These are phyloP conservation scores for Globisporangium mamillatum DNA, from an alignment of 352 stramenopile genomes.

Conservation along the genomic window DNA sequence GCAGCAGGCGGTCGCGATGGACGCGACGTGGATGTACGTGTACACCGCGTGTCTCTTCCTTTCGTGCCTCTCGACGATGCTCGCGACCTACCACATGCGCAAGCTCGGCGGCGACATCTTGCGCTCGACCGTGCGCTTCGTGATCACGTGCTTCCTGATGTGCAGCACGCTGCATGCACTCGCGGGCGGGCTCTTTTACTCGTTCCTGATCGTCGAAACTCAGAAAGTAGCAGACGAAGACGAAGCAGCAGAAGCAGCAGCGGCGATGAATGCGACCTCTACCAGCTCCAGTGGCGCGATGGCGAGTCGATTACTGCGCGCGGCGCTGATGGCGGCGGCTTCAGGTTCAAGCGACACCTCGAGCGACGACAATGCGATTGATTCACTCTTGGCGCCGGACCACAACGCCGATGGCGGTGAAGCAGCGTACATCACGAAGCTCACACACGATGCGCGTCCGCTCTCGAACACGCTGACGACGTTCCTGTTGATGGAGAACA, in stretches of 20 bases:
- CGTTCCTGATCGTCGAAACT: conserved; percentile 45
- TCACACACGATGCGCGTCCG: conserved; percentile 42
- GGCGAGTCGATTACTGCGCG: not conserved
- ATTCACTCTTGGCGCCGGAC: conserved; percentile 32
- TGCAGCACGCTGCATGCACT: conserved; percentile 51
- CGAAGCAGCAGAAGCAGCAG: not conserved
- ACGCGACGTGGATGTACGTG: conserved; percentile 64
- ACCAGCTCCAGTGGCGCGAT: conserved; percentile 17
- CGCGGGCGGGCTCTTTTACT: conserved; percentile 51
- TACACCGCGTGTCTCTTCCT: conserved; percentile 53
- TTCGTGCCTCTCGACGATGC: conserved; percentile 47
- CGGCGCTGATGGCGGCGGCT: conserved; percentile 8
- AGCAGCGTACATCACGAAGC: conserved; percentile 58
- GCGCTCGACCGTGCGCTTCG: conserved; percentile 70
- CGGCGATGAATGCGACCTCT: conserved; percentile 15
- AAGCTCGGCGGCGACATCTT: conserved; percentile 60
- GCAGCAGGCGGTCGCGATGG: conserved; percentile 9
- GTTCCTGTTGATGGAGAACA: conserved; percentile 51
- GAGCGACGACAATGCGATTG: conserved; percentile 12
- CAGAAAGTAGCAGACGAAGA: not conserved
- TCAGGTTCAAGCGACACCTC: conserved; percentile 1
- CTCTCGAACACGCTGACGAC: conserved; percentile 40
- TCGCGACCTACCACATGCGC: conserved; percentile 64
- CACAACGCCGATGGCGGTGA: conserved; percentile 48
- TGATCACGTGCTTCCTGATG: conserved; percentile 61